Conservation (phyloP, 768 basidiomycete species). For the Paxillus ammoniavirescens region DNA sequence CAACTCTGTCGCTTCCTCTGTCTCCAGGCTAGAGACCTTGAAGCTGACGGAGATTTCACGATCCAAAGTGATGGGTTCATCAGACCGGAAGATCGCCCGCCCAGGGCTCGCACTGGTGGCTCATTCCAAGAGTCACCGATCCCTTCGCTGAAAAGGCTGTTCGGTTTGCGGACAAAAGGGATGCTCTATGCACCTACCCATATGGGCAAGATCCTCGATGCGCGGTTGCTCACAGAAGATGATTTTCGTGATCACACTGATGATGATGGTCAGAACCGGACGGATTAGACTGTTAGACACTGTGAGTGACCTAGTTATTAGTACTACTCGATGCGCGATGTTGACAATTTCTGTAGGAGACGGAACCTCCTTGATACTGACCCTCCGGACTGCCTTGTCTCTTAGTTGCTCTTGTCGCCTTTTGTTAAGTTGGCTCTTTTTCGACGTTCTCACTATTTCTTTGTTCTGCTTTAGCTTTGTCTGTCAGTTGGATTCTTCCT, state of each 20-base stretch:
- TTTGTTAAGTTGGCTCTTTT: too few relatives aligned
- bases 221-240: conserved; percentile 19
- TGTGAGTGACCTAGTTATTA: too few relatives aligned
- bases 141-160: conserved; percentile 29
- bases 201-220: conserved; percentile 39
- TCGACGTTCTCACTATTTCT: too few relatives aligned
- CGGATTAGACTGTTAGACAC: too few relatives aligned
- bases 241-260: conserved; percentile 22
- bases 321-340: too few relatives aligned
- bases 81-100: conserved; percentile 4
- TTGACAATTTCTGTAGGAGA: too few relatives aligned
- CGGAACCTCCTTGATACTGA: too few relatives aligned
- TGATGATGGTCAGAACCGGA: background rate
- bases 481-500: too few relatives aligned
- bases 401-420: too few relatives aligned
- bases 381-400: too few relatives aligned
- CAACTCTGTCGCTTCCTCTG: conserved; percentile 38
- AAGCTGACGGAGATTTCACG: conserved; percentile 43
- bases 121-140: conserved; percentile 13
- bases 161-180: conserved; percentile 39
- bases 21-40: conserved; percentile 39
- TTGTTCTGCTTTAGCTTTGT: too few relatives aligned
- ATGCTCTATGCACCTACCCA: conserved; percentile 37
- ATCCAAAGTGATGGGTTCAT: conserved; percentile 22
- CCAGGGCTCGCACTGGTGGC: background rate